Percentiles rank a stretch among this genome's conserved stretches.
phyloP scores from a whole-genome alignment of 305 asterid species.

The Fraxinus velutina region DNA sequence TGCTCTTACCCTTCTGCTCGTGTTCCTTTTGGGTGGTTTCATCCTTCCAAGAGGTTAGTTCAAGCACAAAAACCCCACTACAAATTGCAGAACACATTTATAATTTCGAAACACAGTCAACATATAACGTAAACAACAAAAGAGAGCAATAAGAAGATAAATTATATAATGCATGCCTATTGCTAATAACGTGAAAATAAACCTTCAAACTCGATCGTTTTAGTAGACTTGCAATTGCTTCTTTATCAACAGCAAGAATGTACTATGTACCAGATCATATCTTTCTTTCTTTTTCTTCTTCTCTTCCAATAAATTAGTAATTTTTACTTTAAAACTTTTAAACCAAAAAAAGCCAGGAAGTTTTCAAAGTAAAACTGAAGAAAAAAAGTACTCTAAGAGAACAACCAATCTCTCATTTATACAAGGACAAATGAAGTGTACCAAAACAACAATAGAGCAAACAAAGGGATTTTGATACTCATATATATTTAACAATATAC shows the following conservation, averaged over 20 bases:
- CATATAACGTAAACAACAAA: neutral
- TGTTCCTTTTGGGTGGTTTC: neutral
- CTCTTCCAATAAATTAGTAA: neutral
- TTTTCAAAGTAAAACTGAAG: neutral
- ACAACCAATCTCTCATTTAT: neutral
- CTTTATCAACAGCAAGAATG: neutral
- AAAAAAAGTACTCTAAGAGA: neutral
- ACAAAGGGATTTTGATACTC: neutral
- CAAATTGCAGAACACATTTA: neutral
- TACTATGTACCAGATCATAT: neutral
- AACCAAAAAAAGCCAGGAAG: neutral
- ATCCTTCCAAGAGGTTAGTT: neutral
- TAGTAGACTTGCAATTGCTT: neutral
- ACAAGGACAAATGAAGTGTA: neutral
- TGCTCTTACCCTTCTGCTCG: neutral
- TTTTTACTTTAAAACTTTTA: neutral
- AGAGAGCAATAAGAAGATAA: neutral
- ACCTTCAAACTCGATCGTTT: neutral
- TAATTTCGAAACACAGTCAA: neutral
- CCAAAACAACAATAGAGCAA: neutral
- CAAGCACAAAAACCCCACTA: neutral
- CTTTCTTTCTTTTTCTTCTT: neutral
- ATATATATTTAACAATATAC: neutral
- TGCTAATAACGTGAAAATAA: neutral
- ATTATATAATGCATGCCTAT: neutral